Base-by-base conservation (phyloP, 1,284 basidiomycete genomes). In the Irpex lacteus region DNA sequence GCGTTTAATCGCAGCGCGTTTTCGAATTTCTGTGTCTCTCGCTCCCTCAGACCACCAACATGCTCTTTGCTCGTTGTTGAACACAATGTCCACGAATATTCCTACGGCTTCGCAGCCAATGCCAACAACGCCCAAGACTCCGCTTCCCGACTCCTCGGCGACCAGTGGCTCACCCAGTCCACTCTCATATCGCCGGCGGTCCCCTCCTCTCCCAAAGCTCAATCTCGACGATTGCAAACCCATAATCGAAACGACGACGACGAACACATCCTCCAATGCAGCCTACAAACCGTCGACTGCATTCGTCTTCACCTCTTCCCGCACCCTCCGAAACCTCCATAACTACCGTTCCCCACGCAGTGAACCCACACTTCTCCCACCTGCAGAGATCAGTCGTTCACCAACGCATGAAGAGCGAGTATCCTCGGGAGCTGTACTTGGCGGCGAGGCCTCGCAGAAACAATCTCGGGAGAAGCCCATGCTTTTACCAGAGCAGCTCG, bases 241-340 rank as follows among this genome's bases (percentile, higher is more conserved):
- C 38, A 59, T 65, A 53, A 49, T 70, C 59, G 57, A 67, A 47
- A 65, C 40, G 40, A 44, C 69, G 34, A 38, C 66, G 32, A 61
- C 63, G 78, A 81, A 68, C 83, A 85, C 60, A 86, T 84, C 83
- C 91, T 91, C 67, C 77, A 81, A 67, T 75, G 89, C 56, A 64
- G 83, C 13, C 44, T 71, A 37, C 59, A 72, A 32, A 63, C 66
- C 21, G 7, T 44, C 63, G n/a, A 68, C 67, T 26, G 69, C 73
- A 6, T 74, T 73, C 63, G 72, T 74, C 60, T 75, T 73, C 68
- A 72, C 73, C 34, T 74, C 72, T 4, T 74, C 73, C 44, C 71
- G 70, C 49, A 71, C 68, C 13, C 40, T 69, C 47, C 69, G 67
- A 49, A 61, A 64, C 13, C 68, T 68, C 13, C 69, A 69, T 49